Evolutionary conservation across 345 rosid genomes (phyloP).

Genomic region (Lumnitzera littorea): DNA sequence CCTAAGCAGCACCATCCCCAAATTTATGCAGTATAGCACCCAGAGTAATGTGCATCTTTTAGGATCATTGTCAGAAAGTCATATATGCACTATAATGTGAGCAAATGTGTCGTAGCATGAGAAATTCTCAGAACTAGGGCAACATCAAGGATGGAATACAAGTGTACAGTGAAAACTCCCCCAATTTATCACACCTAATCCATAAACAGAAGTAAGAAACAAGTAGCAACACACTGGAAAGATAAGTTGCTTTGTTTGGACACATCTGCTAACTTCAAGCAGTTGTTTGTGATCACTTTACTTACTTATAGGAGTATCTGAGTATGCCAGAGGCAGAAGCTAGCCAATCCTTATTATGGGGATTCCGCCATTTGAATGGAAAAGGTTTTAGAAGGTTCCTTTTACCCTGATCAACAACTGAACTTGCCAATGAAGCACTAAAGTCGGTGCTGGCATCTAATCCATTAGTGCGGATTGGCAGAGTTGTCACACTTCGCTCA

Average conservation of each 20-base stretch:
- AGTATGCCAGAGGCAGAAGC: slow-evolving; percentile 74
- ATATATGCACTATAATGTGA: too few relatives aligned
- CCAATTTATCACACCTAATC: too few relatives aligned
- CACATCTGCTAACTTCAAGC: slow-evolving; percentile 1
- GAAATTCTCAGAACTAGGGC: too few relatives aligned
- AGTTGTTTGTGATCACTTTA: slow-evolving; percentile 6
- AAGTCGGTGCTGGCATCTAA: slow-evolving; percentile 58
- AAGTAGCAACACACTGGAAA: neutral
- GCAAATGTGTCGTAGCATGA: too few relatives aligned
- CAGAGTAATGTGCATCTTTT: too few relatives aligned
- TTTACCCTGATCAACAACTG: slow-evolving; percentile 21
- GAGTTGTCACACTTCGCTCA: slow-evolving; percentile 48
- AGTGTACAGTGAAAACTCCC: too few relatives aligned
- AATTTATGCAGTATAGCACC: too few relatives aligned
- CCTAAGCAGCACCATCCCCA: too few relatives aligned
- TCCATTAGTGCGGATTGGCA: slow-evolving; percentile 72
- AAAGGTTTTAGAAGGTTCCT: slow-evolving; percentile 35
- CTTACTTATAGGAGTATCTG: slow-evolving; percentile 80
- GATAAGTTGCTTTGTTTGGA: too few relatives aligned
- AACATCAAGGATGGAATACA: too few relatives aligned
- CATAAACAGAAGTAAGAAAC: too few relatives aligned
- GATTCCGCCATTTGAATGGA: slow-evolving; percentile 48
- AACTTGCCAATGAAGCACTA: slow-evolving; percentile 45
- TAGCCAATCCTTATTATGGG: slow-evolving; percentile 52
- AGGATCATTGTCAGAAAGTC: too few relatives aligned